A percentile compares a stretch with the other conserved stretches of the same genome.
These are phyloP conservation scores for Tetrahymena elliotti DNA, from an alignment of 73 alveolate genomes.

Conservation along the genomic window DNA sequence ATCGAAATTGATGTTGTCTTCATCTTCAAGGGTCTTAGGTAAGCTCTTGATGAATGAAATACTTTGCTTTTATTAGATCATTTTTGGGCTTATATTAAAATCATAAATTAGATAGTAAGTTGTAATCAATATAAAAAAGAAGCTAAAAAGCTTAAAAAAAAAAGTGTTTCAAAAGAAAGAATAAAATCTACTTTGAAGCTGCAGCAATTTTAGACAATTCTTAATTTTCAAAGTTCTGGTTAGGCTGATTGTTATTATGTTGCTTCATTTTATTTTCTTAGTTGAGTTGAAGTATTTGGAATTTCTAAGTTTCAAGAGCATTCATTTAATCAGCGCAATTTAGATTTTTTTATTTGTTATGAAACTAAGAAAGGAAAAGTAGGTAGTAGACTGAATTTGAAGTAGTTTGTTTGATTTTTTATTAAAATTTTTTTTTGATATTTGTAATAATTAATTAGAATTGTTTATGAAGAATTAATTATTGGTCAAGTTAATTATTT, in stretches of 20 bases:
- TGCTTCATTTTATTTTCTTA: background rate
- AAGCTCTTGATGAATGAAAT: background rate
- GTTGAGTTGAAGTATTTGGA: background rate
- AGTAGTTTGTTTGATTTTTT: background rate
- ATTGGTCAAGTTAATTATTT: background rate
- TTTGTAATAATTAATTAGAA: background rate
- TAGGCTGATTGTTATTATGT: background rate
- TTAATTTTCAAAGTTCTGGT: background rate
- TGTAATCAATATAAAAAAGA: background rate
- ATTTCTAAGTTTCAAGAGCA: background rate
- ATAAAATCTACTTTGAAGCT: background rate
- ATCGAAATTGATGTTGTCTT: background rate
- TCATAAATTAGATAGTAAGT: background rate
- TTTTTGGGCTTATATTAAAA: background rate
- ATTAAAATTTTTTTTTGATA: too few species aligned
- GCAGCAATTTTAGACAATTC: background rate
- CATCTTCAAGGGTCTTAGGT: background rate
- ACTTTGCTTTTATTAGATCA: background rate
- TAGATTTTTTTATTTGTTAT: too few species aligned
- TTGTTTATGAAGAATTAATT: background rate
- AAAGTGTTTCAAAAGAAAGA: background rate
- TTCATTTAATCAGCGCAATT: background rate
- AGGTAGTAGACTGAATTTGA: too few species aligned
- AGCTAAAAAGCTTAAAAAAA: too few species aligned
- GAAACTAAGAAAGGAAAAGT: too few species aligned